Evolutionary conservation across 148 eudicot genomes (phyloP), one percentile per base, ranked within the genome.

Genomic region (Chenopodium formosanum): DNA sequence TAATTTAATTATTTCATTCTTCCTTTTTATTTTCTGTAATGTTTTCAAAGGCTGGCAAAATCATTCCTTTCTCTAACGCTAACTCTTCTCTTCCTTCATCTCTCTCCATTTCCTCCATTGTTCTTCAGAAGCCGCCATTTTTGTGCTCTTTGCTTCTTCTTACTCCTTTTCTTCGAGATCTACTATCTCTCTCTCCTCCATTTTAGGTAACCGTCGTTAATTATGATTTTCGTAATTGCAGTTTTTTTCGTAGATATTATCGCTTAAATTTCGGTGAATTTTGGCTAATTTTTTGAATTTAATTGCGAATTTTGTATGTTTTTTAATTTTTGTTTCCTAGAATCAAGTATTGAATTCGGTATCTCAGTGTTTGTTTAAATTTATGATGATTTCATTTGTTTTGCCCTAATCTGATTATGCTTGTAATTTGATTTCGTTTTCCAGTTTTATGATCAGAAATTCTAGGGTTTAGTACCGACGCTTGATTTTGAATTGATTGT

Each of bases 61-160:
- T 62, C 68, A 60, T 34, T 25, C 66, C 46, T 63, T 40, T 37
- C 34, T 17, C 70, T 29, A 20, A 76, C 66, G 79, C 79, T 20
- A 77, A 77, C 79, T 44, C 27, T 64, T 32, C 14, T 37, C 27
- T 22, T 40, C 48, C 8, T 40, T 40, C 44, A 40, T 40, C 70
- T 62, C 56, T 37, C n/a, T 75, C 23, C 63, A 34, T 73, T 20
- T 64, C 53, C 29, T 48, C n/a, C 83, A 37, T 75, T 67, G 56
- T 73, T 37, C 23, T 74, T 32, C 60, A 52, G 68, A 66, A 83
- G 85, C 85, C 79, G 85, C 85, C 82, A 83, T 83, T 73, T 25
- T 79, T 83, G 56, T 13, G 14, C 53, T 71, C 40, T 58, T 68
- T 62, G 78, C 78, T 81, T 56, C 65, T 70, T 47, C 71, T 31